phyloP scores from a whole-genome alignment of 2,329 filamentous ascomycete genomes.

The Neonectria neomacrospora region DNA sequence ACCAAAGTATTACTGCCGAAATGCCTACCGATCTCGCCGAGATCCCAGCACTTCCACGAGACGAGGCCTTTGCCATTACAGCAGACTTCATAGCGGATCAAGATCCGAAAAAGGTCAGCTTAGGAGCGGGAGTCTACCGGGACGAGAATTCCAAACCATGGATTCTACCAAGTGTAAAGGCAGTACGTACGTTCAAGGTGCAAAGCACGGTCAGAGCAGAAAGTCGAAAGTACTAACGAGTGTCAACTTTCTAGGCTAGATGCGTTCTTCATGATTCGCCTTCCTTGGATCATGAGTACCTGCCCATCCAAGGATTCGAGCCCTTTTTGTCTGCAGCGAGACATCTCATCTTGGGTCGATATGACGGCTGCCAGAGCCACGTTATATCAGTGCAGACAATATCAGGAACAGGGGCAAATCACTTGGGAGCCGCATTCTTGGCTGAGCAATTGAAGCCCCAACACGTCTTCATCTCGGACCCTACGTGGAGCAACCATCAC shows the following conservation, averaged over 20 bases:
- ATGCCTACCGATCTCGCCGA: background rate
- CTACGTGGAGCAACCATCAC: constrained; percentile 61
- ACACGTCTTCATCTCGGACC: constrained; percentile 45
- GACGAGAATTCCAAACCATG: constrained; percentile 92
- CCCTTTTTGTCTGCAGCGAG: constrained; percentile 63
- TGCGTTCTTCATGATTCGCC: constrained; percentile 73
- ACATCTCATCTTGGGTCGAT: constrained; percentile 39
- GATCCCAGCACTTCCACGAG: background rate
- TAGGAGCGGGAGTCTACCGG: constrained; percentile 77
- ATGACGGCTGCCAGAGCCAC: background rate
- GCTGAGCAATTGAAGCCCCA: constrained; percentile 33
- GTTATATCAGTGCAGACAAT: constrained; percentile 50
- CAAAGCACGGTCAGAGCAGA: background rate
- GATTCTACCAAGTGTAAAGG: constrained; percentile 89
- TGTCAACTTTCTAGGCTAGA: constrained; percentile 71
- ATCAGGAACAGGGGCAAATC: constrained; percentile 51
- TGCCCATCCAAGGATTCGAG: constrained; percentile 84
- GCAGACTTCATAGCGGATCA: background rate
- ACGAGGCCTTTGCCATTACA: constrained; percentile 11
- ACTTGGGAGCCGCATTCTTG: constrained; percentile 45
- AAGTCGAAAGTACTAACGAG: background rate
- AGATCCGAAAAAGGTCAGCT: constrained; percentile 50
- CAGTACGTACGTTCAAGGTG: constrained; percentile 70
- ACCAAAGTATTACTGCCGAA: background rate
- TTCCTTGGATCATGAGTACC: constrained; percentile 77